Percentiles rank a stretch among this genome's conserved stretches.
Conservation (phyloP, 163 green algal species). For the Prototheca cutis region DNA sequence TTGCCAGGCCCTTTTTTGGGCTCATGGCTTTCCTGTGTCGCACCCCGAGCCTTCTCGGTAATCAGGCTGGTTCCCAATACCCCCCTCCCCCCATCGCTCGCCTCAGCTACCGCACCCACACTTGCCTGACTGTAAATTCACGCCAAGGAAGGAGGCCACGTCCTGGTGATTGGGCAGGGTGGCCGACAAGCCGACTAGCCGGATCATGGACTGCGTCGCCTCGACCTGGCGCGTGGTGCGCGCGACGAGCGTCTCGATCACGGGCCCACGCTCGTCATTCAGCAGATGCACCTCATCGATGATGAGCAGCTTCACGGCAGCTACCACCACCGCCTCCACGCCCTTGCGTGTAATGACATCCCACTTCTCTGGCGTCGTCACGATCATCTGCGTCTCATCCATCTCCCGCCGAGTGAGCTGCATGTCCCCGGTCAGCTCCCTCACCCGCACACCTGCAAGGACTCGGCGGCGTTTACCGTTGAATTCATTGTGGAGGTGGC, state of each 20-base stretch:
- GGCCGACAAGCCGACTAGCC: constrained; percentile 91
- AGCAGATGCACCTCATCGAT: constrained; percentile 98
- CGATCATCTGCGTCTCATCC: constrained; percentile 90
- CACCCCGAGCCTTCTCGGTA: too few species aligned
- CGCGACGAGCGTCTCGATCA: constrained; percentile 94
- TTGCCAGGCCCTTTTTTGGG: too few species aligned
- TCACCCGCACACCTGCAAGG: constrained; percentile 19
- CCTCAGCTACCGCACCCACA: not conserved
- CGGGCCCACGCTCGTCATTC: constrained; percentile 89
- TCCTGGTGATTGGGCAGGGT: constrained; percentile 96
- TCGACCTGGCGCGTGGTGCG: constrained; percentile 70
- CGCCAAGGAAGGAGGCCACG: constrained; percentile 77
- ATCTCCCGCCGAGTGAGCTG: constrained; percentile 82
- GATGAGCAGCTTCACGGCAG: constrained; percentile 80
- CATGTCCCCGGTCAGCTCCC: constrained; percentile 84
- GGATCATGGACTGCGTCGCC: constrained; percentile 88
- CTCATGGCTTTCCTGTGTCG: too few species aligned
- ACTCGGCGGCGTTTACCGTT: too few species aligned
- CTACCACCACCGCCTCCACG: constrained; percentile 55
- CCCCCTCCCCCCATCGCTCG: not conserved
- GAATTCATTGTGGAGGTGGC: too few species aligned
- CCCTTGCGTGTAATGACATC: constrained; percentile 98
- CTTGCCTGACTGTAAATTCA: constrained; percentile 45
- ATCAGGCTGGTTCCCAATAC: too few species aligned
- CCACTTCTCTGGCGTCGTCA: constrained; percentile 99